Percentiles rank a stretch among this genome's conserved stretches.
Conservation (phyloP, 2,329 filamentous ascomycete species). For the Fusarium equiseti region DNA sequence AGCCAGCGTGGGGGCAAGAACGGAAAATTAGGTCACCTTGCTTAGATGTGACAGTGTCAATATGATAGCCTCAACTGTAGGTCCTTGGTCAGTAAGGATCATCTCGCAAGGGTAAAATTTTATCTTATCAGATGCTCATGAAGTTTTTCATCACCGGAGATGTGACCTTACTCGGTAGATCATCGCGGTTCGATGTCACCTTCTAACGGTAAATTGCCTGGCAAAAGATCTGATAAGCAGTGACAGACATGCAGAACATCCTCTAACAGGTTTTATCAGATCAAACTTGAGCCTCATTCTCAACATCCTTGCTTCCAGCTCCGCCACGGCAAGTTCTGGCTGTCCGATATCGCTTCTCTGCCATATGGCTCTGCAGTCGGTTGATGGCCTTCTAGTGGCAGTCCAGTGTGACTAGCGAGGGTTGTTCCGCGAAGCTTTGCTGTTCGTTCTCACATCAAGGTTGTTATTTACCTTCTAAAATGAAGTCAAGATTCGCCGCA, state of each 20-base stretch:
- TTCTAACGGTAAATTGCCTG: background rate
- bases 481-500: no score
- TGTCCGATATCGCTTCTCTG: background rate
- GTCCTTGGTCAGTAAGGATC: background rate
- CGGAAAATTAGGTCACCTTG: background rate
- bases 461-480: no score
- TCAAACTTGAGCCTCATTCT: background rate
- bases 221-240: background rate
- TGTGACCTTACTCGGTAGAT: background rate
- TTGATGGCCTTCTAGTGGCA: background rate
- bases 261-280: background rate
- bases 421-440: background rate
- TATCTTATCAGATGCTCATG: background rate
- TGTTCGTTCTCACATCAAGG: background rate
- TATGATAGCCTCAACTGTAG: background rate
- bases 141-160: background rate
- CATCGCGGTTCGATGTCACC: background rate
- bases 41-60: background rate
- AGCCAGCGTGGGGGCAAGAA: background rate
- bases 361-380: background rate
- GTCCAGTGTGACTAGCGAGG: no score
- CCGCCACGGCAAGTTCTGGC: background rate
- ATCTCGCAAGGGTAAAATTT: background rate
- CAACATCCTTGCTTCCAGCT: background rate
- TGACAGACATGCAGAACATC: background rate